Evolutionary conservation across 257 asterid genomes (phyloP).

Genomic region (Coffea eugenioides): DNA sequence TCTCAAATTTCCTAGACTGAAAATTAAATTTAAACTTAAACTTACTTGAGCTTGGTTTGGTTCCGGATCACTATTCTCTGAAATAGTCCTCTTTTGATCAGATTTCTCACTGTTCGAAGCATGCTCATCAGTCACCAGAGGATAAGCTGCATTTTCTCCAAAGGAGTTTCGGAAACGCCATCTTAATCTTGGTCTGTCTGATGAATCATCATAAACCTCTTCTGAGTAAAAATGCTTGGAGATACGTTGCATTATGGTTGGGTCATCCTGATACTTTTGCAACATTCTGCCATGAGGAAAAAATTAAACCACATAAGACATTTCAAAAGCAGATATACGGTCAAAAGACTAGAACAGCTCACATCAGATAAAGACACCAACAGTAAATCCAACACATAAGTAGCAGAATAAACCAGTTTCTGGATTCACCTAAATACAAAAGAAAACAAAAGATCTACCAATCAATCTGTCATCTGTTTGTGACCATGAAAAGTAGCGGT

Average conservation of each 20-base stretch:
- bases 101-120: slow-evolving; percentile 22
- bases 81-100: slow-evolving; percentile 22
- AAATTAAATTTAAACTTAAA: slow-evolving; percentile 7
- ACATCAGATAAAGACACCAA: background rate
- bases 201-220: slow-evolving; percentile 62
- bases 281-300: slow-evolving; percentile 50
- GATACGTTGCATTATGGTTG: slow-evolving; percentile 36
- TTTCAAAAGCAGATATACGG: background rate
- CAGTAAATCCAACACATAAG: background rate
- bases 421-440: background rate
- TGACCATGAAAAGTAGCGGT: background rate
- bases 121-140: slow-evolving; percentile 24
- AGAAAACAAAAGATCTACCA: background rate
- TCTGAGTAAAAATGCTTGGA: slow-evolving; percentile 68
- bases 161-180: slow-evolving; percentile 61
- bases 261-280: slow-evolving; percentile 38
- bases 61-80: slow-evolving; percentile 27
- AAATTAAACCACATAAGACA: slow-evolving; percentile 9
- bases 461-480: background rate
- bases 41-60: slow-evolving; percentile 27
- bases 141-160: slow-evolving; percentile 30
- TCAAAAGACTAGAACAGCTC: background rate
- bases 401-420: background rate
- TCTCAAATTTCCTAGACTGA: background rate
- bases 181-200: slow-evolving; percentile 53